Percentiles rank a stretch among this genome's conserved stretches.
Conservation (phyloP, 257 asterid genomes). For the Solanum medicagineum region DNA sequence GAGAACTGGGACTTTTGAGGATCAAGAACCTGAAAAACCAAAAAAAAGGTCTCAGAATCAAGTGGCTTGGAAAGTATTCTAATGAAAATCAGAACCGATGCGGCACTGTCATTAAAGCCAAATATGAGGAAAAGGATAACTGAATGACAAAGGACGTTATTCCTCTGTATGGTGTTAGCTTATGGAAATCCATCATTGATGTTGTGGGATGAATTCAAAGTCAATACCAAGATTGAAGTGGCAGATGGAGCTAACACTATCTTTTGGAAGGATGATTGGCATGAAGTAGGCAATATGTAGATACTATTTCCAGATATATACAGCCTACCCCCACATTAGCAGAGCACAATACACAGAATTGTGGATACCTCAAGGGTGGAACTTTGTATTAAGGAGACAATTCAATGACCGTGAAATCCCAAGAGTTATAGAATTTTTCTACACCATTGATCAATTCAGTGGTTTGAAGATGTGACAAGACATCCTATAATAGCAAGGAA, state of each 20-base stretch:
- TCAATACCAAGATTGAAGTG: not conserved
- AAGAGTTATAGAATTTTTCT: not conserved
- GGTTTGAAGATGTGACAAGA: not conserved
- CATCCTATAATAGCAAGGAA: not conserved
- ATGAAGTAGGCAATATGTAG: not conserved
- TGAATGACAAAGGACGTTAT: not conserved
- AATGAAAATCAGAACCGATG: not conserved
- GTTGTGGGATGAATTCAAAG: not conserved
- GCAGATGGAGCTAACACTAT: not conserved
- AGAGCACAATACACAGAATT: not conserved
- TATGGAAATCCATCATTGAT: not conserved
- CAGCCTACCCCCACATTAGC: not conserved
- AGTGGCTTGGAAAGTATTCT: not conserved
- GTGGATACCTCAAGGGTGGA: not conserved
- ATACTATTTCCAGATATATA: not conserved
- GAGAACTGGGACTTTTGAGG: not conserved
- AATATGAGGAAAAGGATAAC: not conserved
- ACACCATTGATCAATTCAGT: not conserved
- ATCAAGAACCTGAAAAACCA: not conserved
- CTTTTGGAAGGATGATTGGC: not conserved
- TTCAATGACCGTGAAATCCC: not conserved
- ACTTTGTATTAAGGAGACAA: not conserved
- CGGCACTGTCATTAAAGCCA: not conserved
- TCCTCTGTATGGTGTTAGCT: not conserved
- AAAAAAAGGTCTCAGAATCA: not conserved